These are phyloP conservation scores for Leavenworthia alabamica DNA, from an alignment of 345 rosid genomes.

Conservation along the genomic window DNA sequence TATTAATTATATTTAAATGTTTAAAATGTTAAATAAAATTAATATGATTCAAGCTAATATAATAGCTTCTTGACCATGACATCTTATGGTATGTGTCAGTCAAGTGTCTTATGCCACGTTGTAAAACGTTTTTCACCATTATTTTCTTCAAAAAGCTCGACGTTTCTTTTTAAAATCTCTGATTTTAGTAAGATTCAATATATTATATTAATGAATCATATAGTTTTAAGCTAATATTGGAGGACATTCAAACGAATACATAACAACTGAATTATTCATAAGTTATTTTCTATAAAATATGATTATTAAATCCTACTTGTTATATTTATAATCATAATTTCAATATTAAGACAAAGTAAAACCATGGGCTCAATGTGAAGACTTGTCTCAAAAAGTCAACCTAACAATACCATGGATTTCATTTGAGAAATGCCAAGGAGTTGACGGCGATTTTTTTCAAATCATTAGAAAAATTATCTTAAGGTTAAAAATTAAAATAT, in stretches of 20 bases:
- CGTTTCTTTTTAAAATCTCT: background rate
- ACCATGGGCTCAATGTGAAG: constrained; percentile 17
- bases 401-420: background rate
- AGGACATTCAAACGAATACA: background rate
- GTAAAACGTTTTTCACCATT: background rate
- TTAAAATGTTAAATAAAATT: too few species aligned
- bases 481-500: too few species aligned
- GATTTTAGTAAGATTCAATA: background rate
- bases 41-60: too few species aligned
- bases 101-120: constrained; percentile 9
- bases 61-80: too few species aligned
- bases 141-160: background rate
- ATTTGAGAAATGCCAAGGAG: constrained; percentile 5
- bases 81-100: constrained; percentile 12
- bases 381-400: constrained; percentile 20
- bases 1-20: constrained; percentile 11
- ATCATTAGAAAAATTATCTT: too few species aligned
- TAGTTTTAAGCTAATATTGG: background rate
- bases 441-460: constrained; percentile 5
- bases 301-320: too few species aligned
- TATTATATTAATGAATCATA: background rate
- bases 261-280: background rate
- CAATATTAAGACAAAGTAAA: background rate
- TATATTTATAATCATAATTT: background rate
- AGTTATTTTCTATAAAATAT: too few species aligned